Evolutionary conservation across 257 asterid species (phyloP), one percentile per base, ranked within the genome.

Genomic region (Thymus mandschuricus): DNA sequence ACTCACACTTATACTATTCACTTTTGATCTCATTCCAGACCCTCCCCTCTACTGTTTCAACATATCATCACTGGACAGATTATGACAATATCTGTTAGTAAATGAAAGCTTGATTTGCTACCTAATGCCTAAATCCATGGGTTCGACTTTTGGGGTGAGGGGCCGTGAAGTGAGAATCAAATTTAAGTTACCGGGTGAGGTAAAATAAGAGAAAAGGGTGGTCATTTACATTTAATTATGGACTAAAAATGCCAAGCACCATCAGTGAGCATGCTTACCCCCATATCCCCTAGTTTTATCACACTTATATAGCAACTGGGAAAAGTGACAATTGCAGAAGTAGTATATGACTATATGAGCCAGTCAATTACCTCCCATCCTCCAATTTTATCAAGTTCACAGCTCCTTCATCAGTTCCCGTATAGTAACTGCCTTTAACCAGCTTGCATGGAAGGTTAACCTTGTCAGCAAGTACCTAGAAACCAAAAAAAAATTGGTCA

Each of bases 331-430:
- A n/a, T 41, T 48, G 43, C 13, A 60, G 30, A 44, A 65, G 44
- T 38, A 38, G 58, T 28, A 49, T 38, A 45, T 5, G 46, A 34
- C 51, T 28, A 49, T 38, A 45, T 5, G 46, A 34, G 55, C 13
- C 70, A 66, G 61, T 33, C n/a, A 43, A 30, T 44, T 87, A 91
- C 98, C 98, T 87, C 81, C 96, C 97, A 58, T 85, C 82, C 71
- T 87, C 98, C 83, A 95, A 82, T 87, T 85, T 95, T 71, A 95
- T 87, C 85, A 95, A 82, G 85, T 89, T 89, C 69, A 95, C 96
- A 76, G 98, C 99, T 79, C 98, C 99, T 74, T 95, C 97, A 80
- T 95, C 99, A n/a, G 97, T 88, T 75, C 98, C 97, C 64, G 98
- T 95, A 79, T 89, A 92, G 77, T 95, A 90, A 78, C 98, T 95